phyloP scores from a whole-genome alignment of 768 basidiomycete genomes.

The Mycena amicta region DNA sequence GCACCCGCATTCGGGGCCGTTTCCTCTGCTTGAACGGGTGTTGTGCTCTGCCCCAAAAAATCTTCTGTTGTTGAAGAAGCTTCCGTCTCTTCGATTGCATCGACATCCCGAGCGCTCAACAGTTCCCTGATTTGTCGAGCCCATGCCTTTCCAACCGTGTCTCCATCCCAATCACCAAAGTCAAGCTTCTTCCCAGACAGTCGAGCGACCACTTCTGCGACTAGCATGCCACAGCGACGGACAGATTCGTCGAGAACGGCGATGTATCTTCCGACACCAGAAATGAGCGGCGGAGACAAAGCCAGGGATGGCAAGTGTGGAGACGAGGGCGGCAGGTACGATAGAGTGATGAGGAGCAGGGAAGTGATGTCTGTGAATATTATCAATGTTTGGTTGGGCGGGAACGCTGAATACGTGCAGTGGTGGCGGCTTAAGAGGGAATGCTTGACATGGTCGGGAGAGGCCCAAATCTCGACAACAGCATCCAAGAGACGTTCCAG shows the following conservation, averaged over 20 bases:
- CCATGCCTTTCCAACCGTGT: slow-evolving; percentile 66
- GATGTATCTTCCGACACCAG: slow-evolving; percentile 73
- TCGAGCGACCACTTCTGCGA: slow-evolving; percentile 77
- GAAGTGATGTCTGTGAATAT: slow-evolving; percentile 70
- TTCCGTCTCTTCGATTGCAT: slow-evolving; percentile 37
- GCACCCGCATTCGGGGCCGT: slow-evolving; percentile 24
- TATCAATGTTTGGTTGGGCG: neutral
- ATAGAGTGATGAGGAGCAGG: slow-evolving; percentile 65
- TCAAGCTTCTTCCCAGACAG: slow-evolving; percentile 64
- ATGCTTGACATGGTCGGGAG: slow-evolving; percentile 77
- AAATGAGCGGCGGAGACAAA: slow-evolving; percentile 63
- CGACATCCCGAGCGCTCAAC: slow-evolving; percentile 52
- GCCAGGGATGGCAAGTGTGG: slow-evolving; percentile 47
- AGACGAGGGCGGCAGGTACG: slow-evolving; percentile 60
- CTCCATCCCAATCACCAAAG: slow-evolving; percentile 86
- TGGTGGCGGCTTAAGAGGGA: slow-evolving; percentile 74
- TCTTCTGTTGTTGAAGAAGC: too few species aligned
- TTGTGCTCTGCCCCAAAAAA: slow-evolving; percentile 8
- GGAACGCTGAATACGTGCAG: slow-evolving; percentile 51
- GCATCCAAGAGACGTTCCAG: slow-evolving; percentile 50
- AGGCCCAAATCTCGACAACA: slow-evolving; percentile 70
- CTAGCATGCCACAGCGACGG: slow-evolving; percentile 90
- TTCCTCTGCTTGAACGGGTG: slow-evolving; percentile 5
- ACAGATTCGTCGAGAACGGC: slow-evolving; percentile 74
- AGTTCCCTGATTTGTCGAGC: slow-evolving; percentile 61